A percentile compares a stretch with the other conserved stretches of the same genome.
Conservation (phyloP, 2,329 filamentous ascomycete species). For the Cladobotryum protrusum region DNA sequence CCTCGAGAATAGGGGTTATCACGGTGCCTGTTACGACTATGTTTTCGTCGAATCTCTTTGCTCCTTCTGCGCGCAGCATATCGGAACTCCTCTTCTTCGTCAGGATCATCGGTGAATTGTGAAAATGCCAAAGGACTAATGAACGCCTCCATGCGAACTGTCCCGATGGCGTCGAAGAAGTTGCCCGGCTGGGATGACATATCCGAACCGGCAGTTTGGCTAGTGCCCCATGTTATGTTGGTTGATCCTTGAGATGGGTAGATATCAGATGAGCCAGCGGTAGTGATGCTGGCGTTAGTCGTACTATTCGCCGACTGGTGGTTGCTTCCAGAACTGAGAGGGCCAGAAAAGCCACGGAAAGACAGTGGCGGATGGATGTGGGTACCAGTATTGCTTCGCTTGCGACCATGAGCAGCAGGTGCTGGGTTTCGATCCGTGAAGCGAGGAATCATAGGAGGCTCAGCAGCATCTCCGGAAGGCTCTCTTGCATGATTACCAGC, state of each 20-base stretch:
- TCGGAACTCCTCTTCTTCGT: slow-evolving; percentile 46
- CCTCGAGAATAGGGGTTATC: slow-evolving; percentile 37
- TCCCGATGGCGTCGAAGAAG: slow-evolving; percentile 85
- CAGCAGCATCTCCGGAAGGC: slow-evolving; percentile 54
- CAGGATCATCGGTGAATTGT: slow-evolving; percentile 39
- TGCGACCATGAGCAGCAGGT: slow-evolving; percentile 60
- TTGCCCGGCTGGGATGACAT: slow-evolving; percentile 48
- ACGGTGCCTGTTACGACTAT: slow-evolving; percentile 48
- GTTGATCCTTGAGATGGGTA: slow-evolving; percentile 49
- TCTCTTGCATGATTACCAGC: slow-evolving; percentile 38
- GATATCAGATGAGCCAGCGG: slow-evolving; percentile 54
- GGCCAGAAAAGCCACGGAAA: slow-evolving; percentile 72
- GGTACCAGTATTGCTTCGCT: slow-evolving; percentile 83
- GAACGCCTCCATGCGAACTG: slow-evolving; percentile 95
- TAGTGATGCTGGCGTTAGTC: slow-evolving; percentile 50
- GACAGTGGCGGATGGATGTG: slow-evolving; percentile 63
- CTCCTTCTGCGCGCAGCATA: slow-evolving; percentile 45
- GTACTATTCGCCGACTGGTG: slow-evolving; percentile 51
- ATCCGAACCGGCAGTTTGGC: slow-evolving; percentile 44
- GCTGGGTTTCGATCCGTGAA: slow-evolving; percentile 54
- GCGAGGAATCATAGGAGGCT: slow-evolving; percentile 65
- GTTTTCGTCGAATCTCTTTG: slow-evolving; percentile 47
- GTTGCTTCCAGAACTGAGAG: slow-evolving; percentile 35
- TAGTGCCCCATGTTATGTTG: slow-evolving; percentile 39
- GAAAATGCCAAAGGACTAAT: slow-evolving; percentile 59